These are phyloP conservation scores for Eleusine coracana DNA, from an alignment of 176 grass and related monocot species.

Conservation along the genomic window DNA sequence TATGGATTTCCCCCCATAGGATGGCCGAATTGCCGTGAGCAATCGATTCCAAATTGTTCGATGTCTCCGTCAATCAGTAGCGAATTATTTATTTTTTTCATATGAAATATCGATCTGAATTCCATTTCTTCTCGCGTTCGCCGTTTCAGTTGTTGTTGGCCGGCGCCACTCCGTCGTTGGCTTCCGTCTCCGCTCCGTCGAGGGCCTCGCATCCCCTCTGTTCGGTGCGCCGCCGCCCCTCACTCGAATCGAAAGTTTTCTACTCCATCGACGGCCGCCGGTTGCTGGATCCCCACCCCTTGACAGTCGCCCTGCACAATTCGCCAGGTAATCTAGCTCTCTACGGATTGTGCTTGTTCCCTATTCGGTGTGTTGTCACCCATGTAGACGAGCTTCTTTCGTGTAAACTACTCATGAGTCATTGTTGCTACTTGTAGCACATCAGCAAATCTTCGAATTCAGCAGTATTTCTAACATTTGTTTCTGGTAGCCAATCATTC, in stretches of 20 bases:
- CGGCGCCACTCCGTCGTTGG: not conserved
- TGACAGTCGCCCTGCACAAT: not conserved
- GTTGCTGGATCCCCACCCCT: not conserved
- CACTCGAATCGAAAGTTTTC: not conserved
- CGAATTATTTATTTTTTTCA: not conserved
- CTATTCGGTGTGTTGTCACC: not conserved
- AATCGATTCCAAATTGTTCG: not conserved
- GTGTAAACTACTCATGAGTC: not conserved
- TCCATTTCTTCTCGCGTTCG: not conserved
- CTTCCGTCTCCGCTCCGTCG: too few relatives aligned
- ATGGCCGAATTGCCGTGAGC: not conserved
- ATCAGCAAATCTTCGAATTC: not conserved
- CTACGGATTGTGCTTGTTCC: too few relatives aligned
- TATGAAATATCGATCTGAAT: not conserved
- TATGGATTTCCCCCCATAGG: not conserved
- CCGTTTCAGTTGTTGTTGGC: not conserved
- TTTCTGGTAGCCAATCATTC: not conserved
- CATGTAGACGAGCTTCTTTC: not conserved
- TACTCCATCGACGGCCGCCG: not conserved
- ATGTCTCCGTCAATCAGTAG: not conserved
- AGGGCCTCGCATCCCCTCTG: not conserved
- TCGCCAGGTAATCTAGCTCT: not conserved
- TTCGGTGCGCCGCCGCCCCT: not conserved
- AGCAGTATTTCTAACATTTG: not conserved
- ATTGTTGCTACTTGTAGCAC: not conserved